These are phyloP conservation scores for Adenanthera pavonina DNA, from an alignment of 306 rosid genomes.

Conservation along the genomic window DNA sequence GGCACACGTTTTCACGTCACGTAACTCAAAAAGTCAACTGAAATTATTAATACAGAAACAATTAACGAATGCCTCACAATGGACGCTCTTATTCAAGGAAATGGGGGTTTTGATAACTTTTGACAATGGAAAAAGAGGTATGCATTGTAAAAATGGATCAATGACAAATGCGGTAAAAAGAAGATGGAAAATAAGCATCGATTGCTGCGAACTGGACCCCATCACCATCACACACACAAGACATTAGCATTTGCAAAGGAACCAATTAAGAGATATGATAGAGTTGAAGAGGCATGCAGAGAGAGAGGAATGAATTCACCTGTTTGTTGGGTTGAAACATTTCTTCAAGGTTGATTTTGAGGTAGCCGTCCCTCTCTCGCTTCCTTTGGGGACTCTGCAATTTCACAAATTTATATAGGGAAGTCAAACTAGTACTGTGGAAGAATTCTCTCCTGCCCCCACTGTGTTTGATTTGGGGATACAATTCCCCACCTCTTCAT, in stretches of 20 bases:
- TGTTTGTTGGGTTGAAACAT: constrained; percentile 52
- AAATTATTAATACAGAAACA: neutral
- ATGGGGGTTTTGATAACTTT: neutral
- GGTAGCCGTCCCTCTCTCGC: neutral
- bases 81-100: neutral
- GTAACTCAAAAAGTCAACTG: neutral
- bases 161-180: neutral
- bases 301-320: constrained; percentile 31
- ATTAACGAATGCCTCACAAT: neutral
- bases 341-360: neutral
- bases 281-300: constrained; percentile 3
- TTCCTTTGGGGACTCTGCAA: neutral
- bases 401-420: neutral
- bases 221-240: neutral
- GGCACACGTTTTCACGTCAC: too few species aligned
- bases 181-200: neutral
- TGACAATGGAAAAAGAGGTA: neutral
- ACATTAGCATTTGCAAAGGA: constrained; percentile 19
- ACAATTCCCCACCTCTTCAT: too few species aligned
- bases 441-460: too few species aligned
- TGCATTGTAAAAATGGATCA: constrained; percentile 25
- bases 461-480: too few species aligned
- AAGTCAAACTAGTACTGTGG: too few species aligned
- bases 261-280: constrained; percentile 16
- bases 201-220: neutral